Percentiles rank a stretch among this genome's conserved stretches.
These are phyloP conservation scores for Phyllosticta ampelicida DNA, from an alignment of 2,329 filamentous ascomycete species.

Conservation along the genomic window DNA sequence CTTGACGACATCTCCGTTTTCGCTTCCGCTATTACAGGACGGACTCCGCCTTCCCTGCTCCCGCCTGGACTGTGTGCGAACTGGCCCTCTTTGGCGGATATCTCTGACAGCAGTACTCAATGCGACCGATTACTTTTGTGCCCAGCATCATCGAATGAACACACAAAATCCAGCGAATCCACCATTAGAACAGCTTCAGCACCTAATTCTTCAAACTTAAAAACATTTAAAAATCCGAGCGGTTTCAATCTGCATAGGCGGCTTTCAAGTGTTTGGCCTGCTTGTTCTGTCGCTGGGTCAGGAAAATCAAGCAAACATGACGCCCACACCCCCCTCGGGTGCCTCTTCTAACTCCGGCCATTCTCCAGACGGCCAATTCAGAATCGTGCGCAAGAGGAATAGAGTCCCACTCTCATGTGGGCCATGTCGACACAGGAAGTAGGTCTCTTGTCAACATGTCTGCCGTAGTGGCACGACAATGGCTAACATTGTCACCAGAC, in stretches of 20 bases:
- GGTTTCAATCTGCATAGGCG: neutral
- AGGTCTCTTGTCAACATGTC: constrained; percentile 22
- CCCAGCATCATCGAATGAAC: neutral
- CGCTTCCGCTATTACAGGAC: neutral
- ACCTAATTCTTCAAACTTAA: neutral
- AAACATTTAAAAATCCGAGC: neutral
- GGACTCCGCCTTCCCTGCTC: neutral
- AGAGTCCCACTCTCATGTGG: constrained; percentile 84
- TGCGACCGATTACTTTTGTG: neutral
- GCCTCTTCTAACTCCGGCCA: constrained; percentile 65
- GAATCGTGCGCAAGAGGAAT: constrained; percentile 85
- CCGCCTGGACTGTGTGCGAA: neutral
- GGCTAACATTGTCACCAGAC: constrained; percentile 28
- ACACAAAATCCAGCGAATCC: neutral
- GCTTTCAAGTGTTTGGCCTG: neutral
- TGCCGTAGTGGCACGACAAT: constrained; percentile 14
- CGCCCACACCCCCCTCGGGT: constrained; percentile 35
- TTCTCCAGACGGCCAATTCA: constrained; percentile 77
- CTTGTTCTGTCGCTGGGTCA: neutral
- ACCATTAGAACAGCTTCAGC: neutral
- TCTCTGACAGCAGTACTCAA: neutral
- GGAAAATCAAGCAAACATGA: constrained; percentile 7
- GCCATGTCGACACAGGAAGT: constrained; percentile 88
- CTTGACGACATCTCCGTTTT: neutral
- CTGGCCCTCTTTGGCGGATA: neutral